Percentiles rank a stretch among this genome's conserved stretches.
Evolutionary conservation across 768 basidiomycete genomes (phyloP).

Genomic region (Russula dissimulans): DNA sequence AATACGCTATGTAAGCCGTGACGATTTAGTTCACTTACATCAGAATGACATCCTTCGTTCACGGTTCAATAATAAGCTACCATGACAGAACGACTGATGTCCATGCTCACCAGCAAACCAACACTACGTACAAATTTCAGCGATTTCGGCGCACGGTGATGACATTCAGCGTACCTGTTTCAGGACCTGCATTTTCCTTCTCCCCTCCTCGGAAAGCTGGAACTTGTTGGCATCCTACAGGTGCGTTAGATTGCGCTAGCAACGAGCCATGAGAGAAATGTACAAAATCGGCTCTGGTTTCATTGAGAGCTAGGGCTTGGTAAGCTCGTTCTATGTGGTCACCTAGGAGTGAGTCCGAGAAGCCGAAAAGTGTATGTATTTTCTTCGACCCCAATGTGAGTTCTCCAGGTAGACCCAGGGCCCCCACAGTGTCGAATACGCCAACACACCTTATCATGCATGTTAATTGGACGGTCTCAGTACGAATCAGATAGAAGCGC

Average conservation of each 20-base stretch:
- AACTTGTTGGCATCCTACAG: constrained; percentile 53
- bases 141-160: background rate
- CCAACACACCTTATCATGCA: constrained; percentile 44
- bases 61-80: background rate
- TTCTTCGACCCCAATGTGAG: constrained; percentile 38
- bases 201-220: constrained; percentile 44
- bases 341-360: constrained; percentile 49
- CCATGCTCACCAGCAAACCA: constrained; percentile 56
- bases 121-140: constrained; percentile 34
- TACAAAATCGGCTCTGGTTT: constrained; percentile 61
- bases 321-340: constrained; percentile 56
- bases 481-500: constrained; percentile 9
- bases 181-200: constrained; percentile 45
- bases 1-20: constrained; percentile 9
- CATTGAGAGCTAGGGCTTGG: constrained; percentile 63
- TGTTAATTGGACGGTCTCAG: background rate
- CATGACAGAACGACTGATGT: background rate
- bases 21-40: constrained; percentile 24
- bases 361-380: constrained; percentile 50
- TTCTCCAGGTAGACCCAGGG: constrained; percentile 62
- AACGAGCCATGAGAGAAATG: background rate
- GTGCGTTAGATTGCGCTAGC: background rate
- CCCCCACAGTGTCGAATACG: constrained; percentile 73
- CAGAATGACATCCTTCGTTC: constrained; percentile 25
- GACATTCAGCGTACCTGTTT: constrained; percentile 41